Percentiles rank a stretch among this genome's conserved stretches.
These are phyloP conservation scores for Ramalina intermedia DNA, from an alignment of 495 filamentous ascomycete genomes.

Conservation along the genomic window DNA sequence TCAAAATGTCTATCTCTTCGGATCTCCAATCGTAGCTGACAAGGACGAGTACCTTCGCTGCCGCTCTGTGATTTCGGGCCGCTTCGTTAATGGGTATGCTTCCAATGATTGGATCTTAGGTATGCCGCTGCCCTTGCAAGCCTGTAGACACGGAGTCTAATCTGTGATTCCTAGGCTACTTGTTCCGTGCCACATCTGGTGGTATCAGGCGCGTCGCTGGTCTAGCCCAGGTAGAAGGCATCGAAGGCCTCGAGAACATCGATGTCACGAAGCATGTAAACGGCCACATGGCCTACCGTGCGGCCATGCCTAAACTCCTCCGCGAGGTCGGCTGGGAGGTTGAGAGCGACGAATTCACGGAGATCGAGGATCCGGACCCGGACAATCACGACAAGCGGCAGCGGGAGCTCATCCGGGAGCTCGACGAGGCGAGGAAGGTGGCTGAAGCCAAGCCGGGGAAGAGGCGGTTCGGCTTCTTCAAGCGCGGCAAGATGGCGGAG, in stretches of 20 bases:
- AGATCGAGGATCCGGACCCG: constrained; percentile 95
- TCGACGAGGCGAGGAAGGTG: constrained; percentile 84
- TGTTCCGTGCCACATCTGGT: constrained; percentile 88
- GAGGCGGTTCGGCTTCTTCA: constrained; percentile 66
- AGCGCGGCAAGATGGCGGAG: constrained; percentile 53
- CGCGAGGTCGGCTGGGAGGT: constrained; percentile 79
- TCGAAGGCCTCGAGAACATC: constrained; percentile 77
- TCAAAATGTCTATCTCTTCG: constrained; percentile 92
- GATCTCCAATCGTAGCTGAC: constrained; percentile 80
- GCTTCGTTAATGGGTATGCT: constrained; percentile 91
- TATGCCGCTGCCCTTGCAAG: constrained; percentile 7
- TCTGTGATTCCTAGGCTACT: constrained; percentile 42
- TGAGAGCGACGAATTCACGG: constrained; percentile 82
- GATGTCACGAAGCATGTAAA: constrained; percentile 76
- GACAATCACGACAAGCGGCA: constrained; percentile 82
- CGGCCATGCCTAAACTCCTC: constrained; percentile 76
- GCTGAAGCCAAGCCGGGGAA: constrained; percentile 60
- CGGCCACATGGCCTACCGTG: constrained; percentile 94
- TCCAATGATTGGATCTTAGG: constrained; percentile 93
- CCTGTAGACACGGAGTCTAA: not conserved
- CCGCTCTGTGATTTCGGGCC: constrained; percentile 66
- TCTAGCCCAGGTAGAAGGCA: constrained; percentile 61
- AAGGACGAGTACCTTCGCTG: constrained; percentile 79
- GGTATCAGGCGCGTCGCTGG: constrained; percentile 86
- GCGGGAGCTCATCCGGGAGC: constrained; percentile 85